A percentile compares a stretch with the other conserved stretches of the same genome.
These are phyloP conservation scores for Ophiostoma sp. DNA, from an alignment of 2,329 filamentous ascomycete genomes.

Conservation along the genomic window DNA sequence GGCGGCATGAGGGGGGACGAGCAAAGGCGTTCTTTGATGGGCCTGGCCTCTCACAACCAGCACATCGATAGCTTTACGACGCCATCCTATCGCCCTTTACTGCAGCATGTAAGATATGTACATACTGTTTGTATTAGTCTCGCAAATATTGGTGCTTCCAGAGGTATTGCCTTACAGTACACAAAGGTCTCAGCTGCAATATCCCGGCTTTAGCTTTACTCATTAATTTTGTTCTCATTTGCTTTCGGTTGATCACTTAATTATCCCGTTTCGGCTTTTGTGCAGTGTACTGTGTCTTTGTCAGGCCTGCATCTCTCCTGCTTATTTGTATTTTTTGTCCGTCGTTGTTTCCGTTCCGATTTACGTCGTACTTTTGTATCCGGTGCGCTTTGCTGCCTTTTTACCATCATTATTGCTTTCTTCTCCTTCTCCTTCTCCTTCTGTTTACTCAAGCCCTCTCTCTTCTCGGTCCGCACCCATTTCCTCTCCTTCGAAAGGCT, in stretches of 20 bases:
- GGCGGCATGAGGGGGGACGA: background rate
- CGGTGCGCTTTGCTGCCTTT: background rate
- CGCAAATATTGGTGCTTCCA: background rate
- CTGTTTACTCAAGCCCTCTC: background rate
- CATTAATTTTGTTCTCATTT: background rate
- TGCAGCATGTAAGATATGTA: background rate
- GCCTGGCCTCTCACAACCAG: background rate
- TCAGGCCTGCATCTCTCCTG: background rate
- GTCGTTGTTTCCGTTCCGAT: background rate
- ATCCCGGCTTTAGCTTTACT: background rate
- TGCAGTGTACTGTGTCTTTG: background rate
- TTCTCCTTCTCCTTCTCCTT: background rate
- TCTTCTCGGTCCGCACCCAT: background rate
- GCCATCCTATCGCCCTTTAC: background rate
- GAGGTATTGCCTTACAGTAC: background rate
- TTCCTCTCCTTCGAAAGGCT: background rate
- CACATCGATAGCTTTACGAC: background rate
- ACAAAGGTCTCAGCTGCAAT: background rate
- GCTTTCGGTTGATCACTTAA: background rate
- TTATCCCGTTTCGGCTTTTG: slow-evolving; percentile 9
- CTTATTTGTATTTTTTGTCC: background rate
- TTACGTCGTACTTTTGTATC: background rate
- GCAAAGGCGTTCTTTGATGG: background rate
- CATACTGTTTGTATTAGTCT: background rate
- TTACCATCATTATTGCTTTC: background rate